Base-by-base conservation (phyloP, 1,139 yeast genomes). In the Yamadazyma atlantica region DNA sequence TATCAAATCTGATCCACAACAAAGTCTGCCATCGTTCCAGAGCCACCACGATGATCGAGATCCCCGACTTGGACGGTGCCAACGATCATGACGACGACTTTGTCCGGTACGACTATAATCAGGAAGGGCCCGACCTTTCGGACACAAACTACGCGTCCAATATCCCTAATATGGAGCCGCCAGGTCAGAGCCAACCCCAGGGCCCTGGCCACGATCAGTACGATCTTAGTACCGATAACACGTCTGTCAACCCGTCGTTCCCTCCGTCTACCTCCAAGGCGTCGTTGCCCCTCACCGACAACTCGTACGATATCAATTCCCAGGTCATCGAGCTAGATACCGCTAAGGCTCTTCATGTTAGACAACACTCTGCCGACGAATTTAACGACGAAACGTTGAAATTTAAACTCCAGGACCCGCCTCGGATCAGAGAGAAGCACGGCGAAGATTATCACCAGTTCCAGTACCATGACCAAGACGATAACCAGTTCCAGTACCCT, bases 31-130 rank as follows among this genome's bases (percentile, higher is more conserved):
- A 6, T 19, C 6, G 22, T 6, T 6, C 22, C 22, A 19, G 22
- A 19, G 9, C 22, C 22, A 19, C 30, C 7, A 16, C 11, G 13
- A 29, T 67, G 73, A 67, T 67, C 41, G 73, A 67, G 42, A 67
- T 67, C 33, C 73, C 73, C 13, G 70, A 65, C 46, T 56, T 67
- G 48, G 69, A 64, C 8, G 48, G 45, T 18, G 44, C 44, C 19
- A 35, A 35, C 29, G 17, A 32, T 33, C 31, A 24, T 18, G 23
- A 25, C 29, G 32, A 19, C 4, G 17, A n/a, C n/a, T 29, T 29
- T 19, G 26, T 23, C 26, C 26, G 12, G 12, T 10, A 4, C 26
- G 5, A 8, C 26, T 10, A 23, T 8, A n/a, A 23, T n/a, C n/a
- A n/a, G n/a, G n/a, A n/a, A n/a, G n/a, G n/a, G n/a, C n/a, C n/a